These are phyloP conservation scores for Suillus hirtellus DNA, from an alignment of 768 basidiomycete genomes.

Conservation along the genomic window DNA sequence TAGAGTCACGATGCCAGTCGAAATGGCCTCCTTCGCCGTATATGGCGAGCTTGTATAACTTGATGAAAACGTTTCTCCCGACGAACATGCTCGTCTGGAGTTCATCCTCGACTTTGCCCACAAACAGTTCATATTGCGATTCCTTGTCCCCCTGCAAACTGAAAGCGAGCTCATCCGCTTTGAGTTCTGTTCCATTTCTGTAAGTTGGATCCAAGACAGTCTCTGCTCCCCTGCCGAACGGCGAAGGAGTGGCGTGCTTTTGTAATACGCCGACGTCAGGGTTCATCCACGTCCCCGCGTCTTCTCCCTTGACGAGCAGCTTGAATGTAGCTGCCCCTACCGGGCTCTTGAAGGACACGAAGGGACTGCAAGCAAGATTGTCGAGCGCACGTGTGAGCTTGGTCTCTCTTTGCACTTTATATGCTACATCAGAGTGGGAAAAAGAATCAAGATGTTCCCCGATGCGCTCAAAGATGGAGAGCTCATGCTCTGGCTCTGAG, in stretches of 20 bases:
- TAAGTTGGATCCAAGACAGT: not conserved
- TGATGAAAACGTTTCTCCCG: not conserved
- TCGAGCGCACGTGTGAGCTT: not conserved
- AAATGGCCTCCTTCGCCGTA: constrained; percentile 1
- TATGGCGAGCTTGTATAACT: not conserved
- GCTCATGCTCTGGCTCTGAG: constrained; percentile 1
- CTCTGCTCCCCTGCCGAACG: not conserved
- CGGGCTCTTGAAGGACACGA: not conserved
- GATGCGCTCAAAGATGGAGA: not conserved
- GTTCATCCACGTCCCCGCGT: not conserved
- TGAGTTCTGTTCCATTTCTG: not conserved
- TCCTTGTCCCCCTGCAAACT: not conserved
- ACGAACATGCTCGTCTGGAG: not conserved
- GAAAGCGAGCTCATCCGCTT: not conserved
- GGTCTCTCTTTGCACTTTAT: not conserved
- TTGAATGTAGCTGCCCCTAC: too few relatives aligned
- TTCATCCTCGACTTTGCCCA: not conserved
- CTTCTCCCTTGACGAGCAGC: not conserved
- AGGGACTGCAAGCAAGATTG: not conserved
- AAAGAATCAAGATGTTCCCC: not conserved
- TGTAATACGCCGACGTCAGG: not conserved
- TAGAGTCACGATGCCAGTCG: constrained; percentile 3
- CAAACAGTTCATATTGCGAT: accelerated
- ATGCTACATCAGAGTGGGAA: not conserved
- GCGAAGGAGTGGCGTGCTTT: not conserved